Evolutionary conservation across 139 green algal genomes (phyloP), one percentile per base, ranked within the genome.

Genomic region (Deuterostichococcus epilithicus): DNA sequence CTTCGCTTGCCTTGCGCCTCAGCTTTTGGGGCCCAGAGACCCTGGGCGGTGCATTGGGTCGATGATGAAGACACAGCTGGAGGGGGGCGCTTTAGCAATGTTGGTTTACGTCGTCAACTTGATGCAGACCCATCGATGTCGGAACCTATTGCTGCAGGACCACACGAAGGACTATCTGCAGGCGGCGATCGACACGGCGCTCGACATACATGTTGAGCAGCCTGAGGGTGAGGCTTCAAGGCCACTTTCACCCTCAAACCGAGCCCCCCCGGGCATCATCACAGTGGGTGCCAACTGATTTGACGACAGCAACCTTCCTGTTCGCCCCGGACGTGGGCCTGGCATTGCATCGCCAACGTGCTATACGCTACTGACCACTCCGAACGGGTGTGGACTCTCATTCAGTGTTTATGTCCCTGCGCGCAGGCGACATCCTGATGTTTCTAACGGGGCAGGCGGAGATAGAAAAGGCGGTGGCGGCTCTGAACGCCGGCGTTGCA

Each of bases 391-490:
- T 30, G 20, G 20, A 20, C 66, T 18, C n/a, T 20, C 66, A 18
- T 25, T 30, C 66, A 22, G 20, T 36, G 20, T n/a, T 18, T 78
- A 18, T 78, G 73, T n/a, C 42, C 42, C 13, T 52, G 42, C 8
- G 8, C 42, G 3, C 85, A 84, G 94, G 94, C 3, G 94, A 98
- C 84, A 96, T 98, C 71, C 88, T 98, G 20, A 68, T 94, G 15
- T 98, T 98, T 80, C 84, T 98, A 15, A 97, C 94, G 0, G 95
- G 95, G 1, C 93, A 98, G 81, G 92, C 91, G 26, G 94, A 98
- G 81, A 98, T 98, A 34, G 91, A 97, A 22, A 91, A 92, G 74
- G 80, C 75, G 42, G 75, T 78, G 45, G 15, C 45, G 3, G 34
- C 63, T 45, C 70, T 84, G 25, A 75, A 73, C 34, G 72, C 79